Evolutionary conservation across 257 asterid genomes (phyloP).

Genomic region (Jasminum sambac): DNA sequence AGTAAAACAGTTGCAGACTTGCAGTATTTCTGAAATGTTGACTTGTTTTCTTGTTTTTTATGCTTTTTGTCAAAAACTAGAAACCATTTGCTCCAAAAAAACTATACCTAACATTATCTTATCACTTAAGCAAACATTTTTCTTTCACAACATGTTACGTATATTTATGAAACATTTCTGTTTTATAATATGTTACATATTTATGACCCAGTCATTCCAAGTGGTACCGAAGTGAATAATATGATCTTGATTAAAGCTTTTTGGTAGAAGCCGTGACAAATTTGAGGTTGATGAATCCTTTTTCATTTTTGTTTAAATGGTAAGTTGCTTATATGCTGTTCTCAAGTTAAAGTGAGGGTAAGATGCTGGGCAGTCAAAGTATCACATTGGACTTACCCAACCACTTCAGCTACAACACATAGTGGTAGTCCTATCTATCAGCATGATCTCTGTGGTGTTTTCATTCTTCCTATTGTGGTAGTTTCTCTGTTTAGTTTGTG

Average conservation of each 20-base stretch:
- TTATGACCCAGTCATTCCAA: not conserved
- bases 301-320: not conserved
- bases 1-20: not conserved
- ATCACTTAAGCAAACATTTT: not conserved
- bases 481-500: constrained; percentile 4
- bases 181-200: not conserved
- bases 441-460: not conserved
- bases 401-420: constrained; percentile 1
- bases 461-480: not conserved
- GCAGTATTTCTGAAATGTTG: not conserved
- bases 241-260: not conserved
- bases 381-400: not conserved
- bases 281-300: not conserved
- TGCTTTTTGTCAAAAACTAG: no score
- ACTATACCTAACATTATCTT: no score
- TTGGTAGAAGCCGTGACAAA: not conserved
- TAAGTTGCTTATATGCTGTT: not conserved
- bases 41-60: not conserved
- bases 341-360: not conserved
- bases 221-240: not conserved
- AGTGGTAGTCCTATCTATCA: no score
- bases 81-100: no score
- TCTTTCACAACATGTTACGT: not conserved
- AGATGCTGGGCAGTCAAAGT: not conserved
- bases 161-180: not conserved